Evolutionary conservation across 352 stramenopile genomes (phyloP).

Genomic region (Globisporangium sylvaticum): DNA sequence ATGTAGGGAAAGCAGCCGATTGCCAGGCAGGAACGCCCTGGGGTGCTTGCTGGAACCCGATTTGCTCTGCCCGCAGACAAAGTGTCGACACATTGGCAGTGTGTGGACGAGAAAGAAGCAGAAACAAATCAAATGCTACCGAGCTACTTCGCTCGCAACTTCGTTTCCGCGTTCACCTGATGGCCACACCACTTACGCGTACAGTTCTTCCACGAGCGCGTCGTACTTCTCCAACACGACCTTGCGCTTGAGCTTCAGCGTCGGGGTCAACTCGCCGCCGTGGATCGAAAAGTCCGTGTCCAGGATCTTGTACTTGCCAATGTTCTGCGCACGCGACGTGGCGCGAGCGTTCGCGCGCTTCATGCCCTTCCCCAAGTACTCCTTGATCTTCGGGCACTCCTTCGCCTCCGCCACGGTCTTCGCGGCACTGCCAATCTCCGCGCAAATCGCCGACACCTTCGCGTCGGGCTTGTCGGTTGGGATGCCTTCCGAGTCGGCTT

Average conservation of each 20-base stretch:
- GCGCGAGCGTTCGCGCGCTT: slow-evolving; percentile 74
- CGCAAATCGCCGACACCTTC: slow-evolving; percentile 54
- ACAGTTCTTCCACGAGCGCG: slow-evolving; percentile 86
- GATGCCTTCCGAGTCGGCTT: slow-evolving; percentile 72
- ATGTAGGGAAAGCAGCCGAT: too few species aligned
- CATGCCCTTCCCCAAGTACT: slow-evolving; percentile 65
- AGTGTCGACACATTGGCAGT: too few species aligned
- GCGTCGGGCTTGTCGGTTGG: slow-evolving; percentile 79
- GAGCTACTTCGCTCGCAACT: neutral
- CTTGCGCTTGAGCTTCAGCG: slow-evolving; percentile 95
- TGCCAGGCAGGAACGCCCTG: too few species aligned
- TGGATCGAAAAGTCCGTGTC: slow-evolving; percentile 89
- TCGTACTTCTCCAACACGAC: slow-evolving; percentile 91
- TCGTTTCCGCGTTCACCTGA: neutral
- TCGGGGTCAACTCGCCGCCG: slow-evolving; percentile 93
- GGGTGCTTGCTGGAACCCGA: too few species aligned
- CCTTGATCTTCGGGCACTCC: slow-evolving; percentile 70
- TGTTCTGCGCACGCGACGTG: slow-evolving; percentile 79
- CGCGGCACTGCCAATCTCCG: slow-evolving; percentile 60
- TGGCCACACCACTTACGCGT: slow-evolving; percentile 42
- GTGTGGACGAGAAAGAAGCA: neutral
- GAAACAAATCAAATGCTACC: slow-evolving; percentile 2
- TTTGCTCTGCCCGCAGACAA: too few species aligned
- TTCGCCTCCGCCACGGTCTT: slow-evolving; percentile 72
- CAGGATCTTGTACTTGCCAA: slow-evolving; percentile 87